A percentile compares a stretch with the other conserved stretches of the same genome.
These are phyloP conservation scores for Crucibulum laeve DNA, from an alignment of 768 basidiomycete genomes.

Conservation along the genomic window DNA sequence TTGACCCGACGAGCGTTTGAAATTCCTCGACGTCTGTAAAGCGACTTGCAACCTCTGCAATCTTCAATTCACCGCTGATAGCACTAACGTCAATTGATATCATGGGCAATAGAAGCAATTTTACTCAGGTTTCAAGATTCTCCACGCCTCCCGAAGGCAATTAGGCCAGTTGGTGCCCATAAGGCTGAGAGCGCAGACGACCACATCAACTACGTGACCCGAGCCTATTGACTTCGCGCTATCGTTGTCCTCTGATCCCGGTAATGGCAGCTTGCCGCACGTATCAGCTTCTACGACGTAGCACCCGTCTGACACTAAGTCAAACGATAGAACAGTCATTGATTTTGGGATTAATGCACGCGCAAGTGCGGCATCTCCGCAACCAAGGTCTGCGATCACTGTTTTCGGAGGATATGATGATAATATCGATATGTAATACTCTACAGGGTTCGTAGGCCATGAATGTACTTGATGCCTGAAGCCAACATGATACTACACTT, in stretches of 20 bases:
- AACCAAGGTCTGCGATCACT: conserved; percentile 90
- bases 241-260: conserved; percentile 61
- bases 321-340: conserved; percentile 70
- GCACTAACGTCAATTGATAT: conserved; percentile 7
- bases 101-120: conserved; percentile 18
- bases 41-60: conserved; percentile 88
- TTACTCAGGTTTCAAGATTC: conserved; percentile 80
- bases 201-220: conserved; percentile 85
- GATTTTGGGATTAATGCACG: conserved; percentile 67
- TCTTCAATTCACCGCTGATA: conserved; percentile 71
- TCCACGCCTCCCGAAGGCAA: conserved; percentile 85
- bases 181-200: conserved; percentile 89
- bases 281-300: conserved; percentile 92
- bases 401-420: conserved; percentile 60
- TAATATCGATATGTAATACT: conserved; percentile 67
- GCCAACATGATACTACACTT: conserved; percentile 82
- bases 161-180: conserved; percentile 98
- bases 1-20: conserved; percentile 48
- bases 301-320: conserved; percentile 67
- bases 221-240: conserved; percentile 39
- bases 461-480: conserved; percentile 88
- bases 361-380: conserved; percentile 90
- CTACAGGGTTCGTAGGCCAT: conserved; percentile 95
- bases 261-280: conserved; percentile 74
- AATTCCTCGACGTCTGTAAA: conserved; percentile 71